Evolutionary conservation across 805 yeast genomes (phyloP), one percentile per base, ranked within the genome.

Genomic region (Nakazawaea wyomingensis): DNA sequence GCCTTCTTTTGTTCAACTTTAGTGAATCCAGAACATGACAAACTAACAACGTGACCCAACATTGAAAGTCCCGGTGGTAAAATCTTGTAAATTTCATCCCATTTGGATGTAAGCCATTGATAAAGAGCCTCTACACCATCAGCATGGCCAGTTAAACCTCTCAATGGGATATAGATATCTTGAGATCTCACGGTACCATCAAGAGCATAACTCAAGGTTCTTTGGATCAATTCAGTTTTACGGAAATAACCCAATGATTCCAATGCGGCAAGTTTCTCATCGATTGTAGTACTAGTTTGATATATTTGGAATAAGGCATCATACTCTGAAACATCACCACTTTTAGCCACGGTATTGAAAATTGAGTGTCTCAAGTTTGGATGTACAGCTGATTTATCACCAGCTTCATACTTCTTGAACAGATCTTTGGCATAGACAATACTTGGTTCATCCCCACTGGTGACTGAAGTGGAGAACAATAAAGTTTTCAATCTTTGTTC

Each of bases 61-160:
- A 89, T 78, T 19, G 88, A 72, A 50, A 83, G 72, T 10, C 87
- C 83, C 13, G 95, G 87, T 40, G 97, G 96, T 58, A 88, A 74
- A 55, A 73, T 68, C 59, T 77, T 72, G 53, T 65, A 64, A 47
- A 91, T 57, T 35, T 68, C 72, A 45, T 78, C 88, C 91, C 95
- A 91, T 62, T 90, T 81, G 11, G 47, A 54, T 16, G 62, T 55
- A 52, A 79, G 56, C 96, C 96, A 91, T 14, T 55, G 43, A 87
- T 90, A 90, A 50, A 82, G 64, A 10, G 78, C 74, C 51, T 77
- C 76, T 46, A 83, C 68, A 66, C 96, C 95, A 34, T 66, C 69
- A 41, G 65, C 71, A 54, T 79, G 80, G 13, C 74, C 56, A 54
- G 83, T 69, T 68, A 87, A 66, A 34, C 93, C 90, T 48, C 68